A percentile compares a stretch with the other conserved stretches of the same genome.
phyloP scores from a whole-genome alignment of 192 early-diverging fungal species.

The Coemansia sp. region DNA sequence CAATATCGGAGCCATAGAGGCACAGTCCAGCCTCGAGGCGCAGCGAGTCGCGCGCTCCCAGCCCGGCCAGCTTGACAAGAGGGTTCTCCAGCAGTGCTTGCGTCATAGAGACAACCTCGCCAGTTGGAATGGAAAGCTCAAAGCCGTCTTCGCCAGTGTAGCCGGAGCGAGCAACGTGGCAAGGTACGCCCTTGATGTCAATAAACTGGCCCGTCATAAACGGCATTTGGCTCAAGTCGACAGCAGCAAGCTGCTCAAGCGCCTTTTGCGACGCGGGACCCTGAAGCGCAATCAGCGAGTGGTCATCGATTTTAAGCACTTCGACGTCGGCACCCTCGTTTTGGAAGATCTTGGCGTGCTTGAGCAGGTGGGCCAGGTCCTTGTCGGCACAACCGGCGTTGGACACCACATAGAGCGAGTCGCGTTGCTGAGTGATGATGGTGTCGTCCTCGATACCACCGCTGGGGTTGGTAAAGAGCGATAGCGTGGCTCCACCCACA shows the following conservation, averaged over 20 bases:
- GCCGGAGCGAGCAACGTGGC: constrained; percentile 92
- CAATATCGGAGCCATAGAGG: constrained; percentile 94
- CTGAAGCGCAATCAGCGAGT: constrained; percentile 90
- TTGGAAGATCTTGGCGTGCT: constrained; percentile 77
- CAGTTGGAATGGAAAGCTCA: constrained; percentile 90
- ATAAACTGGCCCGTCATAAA: constrained; percentile 88
- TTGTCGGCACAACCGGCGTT: constrained; percentile 98
- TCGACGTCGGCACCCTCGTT: constrained; percentile 89
- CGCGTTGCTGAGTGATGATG: constrained; percentile 85
- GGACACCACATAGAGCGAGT: constrained; percentile 87
- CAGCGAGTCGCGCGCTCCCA: constrained; percentile 93
- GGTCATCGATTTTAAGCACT: constrained; percentile 82
- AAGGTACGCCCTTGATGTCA: constrained; percentile 74
- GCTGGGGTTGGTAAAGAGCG: constrained; percentile 93
- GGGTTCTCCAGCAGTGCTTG: constrained; percentile 68
- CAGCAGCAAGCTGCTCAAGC: constrained; percentile 61
- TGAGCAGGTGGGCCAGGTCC: constrained; percentile 88
- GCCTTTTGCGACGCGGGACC: constrained; percentile 82
- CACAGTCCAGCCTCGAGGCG: constrained; percentile 97
- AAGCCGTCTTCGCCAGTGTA: constrained; percentile 99
- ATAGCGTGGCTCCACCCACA: constrained; percentile 79
- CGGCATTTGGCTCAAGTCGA: constrained; percentile 69
- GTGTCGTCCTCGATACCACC: constrained; percentile 99
- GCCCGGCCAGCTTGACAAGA: constrained; percentile 87
- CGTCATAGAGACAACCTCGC: constrained; percentile 69